Evolutionary conservation across 192 early-diverging fungal species (phyloP), one percentile per base, ranked within the genome.

Genomic region (Mortierella claussenii): DNA sequence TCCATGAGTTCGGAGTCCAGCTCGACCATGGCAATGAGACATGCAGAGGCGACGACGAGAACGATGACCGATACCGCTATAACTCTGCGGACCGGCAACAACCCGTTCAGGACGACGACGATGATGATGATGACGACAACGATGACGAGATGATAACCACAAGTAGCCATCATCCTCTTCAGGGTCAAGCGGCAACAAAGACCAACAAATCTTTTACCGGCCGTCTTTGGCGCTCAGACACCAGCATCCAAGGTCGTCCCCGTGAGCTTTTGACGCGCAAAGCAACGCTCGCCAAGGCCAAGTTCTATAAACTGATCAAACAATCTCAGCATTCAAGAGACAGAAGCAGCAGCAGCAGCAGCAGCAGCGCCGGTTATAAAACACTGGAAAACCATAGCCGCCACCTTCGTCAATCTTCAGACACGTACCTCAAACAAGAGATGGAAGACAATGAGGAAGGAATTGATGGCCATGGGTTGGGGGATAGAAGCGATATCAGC

Each of bases 261-360:
- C 65, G 53, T 13, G 55, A 42, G 4, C 27, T 37, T 4, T 33
- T 67, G 17, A 40, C 32, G 2, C 27, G 33, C 11, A 34, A 21
- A 23, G 65, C 65, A 3, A 56, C 12, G 15, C 23, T 67, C 18
- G 65, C 46, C n/a, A 67, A 67, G 23, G 55, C 54, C 6, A 67
- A 56, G n/a, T 49, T 67, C 27, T 67, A 67, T 40, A 56, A 50
- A 37, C 47, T 62, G 21, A 20, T 62, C 23, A 50, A 50, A n/a
- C 46, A 48, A 36, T 31, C 37, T 24, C 49, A 33, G 37, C 49
- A 52, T 5, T 42, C 20, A n/a, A 10, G 45, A 34, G 15, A 12
- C 32, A 54, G 21, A 23, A n/a, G 23, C 46, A 20, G 4, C 45
- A 13, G 9, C 55, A 21, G 13, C 40, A 28, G 2, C 13, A 65